These are phyloP conservation scores for Sequoia sempervirens DNA, from an alignment of 75 land plant species.

Conservation along the genomic window DNA sequence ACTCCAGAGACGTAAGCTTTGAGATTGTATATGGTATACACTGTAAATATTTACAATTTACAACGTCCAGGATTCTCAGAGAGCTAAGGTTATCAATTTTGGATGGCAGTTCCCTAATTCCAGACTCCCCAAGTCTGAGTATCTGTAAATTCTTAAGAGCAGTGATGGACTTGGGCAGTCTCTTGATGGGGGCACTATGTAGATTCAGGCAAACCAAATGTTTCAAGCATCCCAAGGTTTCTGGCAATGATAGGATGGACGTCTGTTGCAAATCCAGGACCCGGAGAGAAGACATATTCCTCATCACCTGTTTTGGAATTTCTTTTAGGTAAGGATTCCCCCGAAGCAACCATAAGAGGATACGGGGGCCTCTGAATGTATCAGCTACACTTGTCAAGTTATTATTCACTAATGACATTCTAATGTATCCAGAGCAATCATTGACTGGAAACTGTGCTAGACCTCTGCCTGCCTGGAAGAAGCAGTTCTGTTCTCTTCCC, in stretches of 20 bases:
- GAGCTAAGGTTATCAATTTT: neutral
- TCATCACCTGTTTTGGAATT: neutral
- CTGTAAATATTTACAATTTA: neutral
- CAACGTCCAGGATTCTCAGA: neutral
- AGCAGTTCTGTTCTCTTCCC: neutral
- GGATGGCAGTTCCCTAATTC: neutral
- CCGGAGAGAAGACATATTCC: neutral
- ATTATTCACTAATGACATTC: neutral
- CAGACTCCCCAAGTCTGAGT: neutral
- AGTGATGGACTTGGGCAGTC: neutral
- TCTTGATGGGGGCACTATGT: neutral
- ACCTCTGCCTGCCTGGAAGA: neutral
- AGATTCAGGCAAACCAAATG: neutral
- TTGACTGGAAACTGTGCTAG: neutral
- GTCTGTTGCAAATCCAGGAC: neutral
- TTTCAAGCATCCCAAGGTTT: neutral
- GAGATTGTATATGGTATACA: neutral
- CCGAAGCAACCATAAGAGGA: neutral
- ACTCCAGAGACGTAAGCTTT: neutral
- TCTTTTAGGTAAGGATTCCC: neutral
- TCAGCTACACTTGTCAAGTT: neutral
- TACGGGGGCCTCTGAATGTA: neutral
- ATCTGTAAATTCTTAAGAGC: neutral
- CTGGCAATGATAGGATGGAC: neutral
- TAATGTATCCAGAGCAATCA: neutral